phyloP scores from a whole-genome alignment of 176 grass and related monocot species.

The Tuctoria greenei region DNA sequence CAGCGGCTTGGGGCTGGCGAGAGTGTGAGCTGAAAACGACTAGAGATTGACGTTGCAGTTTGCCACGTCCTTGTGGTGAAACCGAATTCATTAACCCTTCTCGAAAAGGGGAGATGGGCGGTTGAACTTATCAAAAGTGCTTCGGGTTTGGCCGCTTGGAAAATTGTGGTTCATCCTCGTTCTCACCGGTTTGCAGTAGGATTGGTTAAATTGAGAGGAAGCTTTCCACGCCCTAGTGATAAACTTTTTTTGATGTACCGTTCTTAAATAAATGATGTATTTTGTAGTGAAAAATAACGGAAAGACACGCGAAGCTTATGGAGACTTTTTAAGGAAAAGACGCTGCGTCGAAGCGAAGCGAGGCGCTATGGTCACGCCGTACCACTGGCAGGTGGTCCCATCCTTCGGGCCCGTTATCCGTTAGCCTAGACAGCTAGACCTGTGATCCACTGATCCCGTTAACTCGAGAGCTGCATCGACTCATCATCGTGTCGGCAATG shows the following conservation, averaged over 20 bases:
- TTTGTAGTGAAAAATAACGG: too few relatives aligned
- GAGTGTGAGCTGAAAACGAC: neutral
- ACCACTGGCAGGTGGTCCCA: neutral
- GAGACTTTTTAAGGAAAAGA: too few relatives aligned
- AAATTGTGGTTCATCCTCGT: neutral
- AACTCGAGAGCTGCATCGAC: neutral
- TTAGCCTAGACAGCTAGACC: too few relatives aligned
- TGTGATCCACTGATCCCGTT: neutral
- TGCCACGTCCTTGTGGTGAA: neutral
- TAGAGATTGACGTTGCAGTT: neutral
- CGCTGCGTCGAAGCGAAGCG: too few relatives aligned
- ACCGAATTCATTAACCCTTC: neutral
- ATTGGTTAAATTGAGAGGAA: too few relatives aligned
- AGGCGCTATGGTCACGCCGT: too few relatives aligned
- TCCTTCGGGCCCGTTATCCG: too few relatives aligned
- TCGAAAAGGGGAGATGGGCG: neutral
- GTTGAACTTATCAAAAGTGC: neutral
- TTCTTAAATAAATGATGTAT: too few relatives aligned
- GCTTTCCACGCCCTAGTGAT: too few relatives aligned
- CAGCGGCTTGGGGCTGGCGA: neutral
- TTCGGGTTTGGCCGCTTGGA: neutral
- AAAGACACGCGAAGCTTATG: too few relatives aligned
- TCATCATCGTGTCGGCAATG: neutral
- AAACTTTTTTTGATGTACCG: too few relatives aligned
- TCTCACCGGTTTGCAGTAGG: too few relatives aligned